phyloP scores from a whole-genome alignment of 495 filamentous ascomycete genomes.

The Xylaria castorea region DNA sequence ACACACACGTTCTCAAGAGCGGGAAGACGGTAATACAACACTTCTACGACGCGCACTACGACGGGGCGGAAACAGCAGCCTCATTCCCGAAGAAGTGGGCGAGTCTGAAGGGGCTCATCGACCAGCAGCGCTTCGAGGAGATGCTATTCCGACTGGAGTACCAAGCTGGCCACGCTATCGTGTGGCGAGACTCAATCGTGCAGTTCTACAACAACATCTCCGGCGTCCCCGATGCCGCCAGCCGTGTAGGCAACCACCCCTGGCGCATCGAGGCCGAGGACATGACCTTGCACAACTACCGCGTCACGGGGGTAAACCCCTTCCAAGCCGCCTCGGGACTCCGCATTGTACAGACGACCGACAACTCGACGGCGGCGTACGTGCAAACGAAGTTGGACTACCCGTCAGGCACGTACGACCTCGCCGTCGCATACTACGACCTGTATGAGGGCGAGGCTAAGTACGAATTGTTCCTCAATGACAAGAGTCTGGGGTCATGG shows the following conservation, averaged over 20 bases:
- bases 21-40: constrained; percentile 78
- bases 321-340: constrained; percentile 61
- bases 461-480: constrained; percentile 62
- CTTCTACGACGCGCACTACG: constrained; percentile 76
- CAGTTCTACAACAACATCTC: constrained; percentile 67
- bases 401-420: constrained; percentile 61
- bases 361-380: constrained; percentile 56
- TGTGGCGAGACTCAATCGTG: constrained; percentile 71
- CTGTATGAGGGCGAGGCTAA: constrained; percentile 59
- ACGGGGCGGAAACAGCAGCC: constrained; percentile 64
- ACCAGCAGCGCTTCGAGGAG: constrained; percentile 66
- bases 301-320: constrained; percentile 55
- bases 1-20: constrained; percentile 67
- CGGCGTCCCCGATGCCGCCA: constrained; percentile 59
- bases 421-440: constrained; percentile 73
- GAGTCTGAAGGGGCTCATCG: constrained; percentile 61
- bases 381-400: constrained; percentile 56
- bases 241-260: constrained; percentile 63
- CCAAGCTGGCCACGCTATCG: constrained; percentile 71
- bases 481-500: constrained; percentile 61
- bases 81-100: constrained; percentile 63
- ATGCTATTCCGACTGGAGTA: constrained; percentile 63
- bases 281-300: constrained; percentile 65
- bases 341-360: constrained; percentile 38
- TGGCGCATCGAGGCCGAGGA: constrained; percentile 70